Evolutionary conservation across 345 rosid species (phyloP), one percentile per base, ranked within the genome.

Genomic region (Salix purpurea): DNA sequence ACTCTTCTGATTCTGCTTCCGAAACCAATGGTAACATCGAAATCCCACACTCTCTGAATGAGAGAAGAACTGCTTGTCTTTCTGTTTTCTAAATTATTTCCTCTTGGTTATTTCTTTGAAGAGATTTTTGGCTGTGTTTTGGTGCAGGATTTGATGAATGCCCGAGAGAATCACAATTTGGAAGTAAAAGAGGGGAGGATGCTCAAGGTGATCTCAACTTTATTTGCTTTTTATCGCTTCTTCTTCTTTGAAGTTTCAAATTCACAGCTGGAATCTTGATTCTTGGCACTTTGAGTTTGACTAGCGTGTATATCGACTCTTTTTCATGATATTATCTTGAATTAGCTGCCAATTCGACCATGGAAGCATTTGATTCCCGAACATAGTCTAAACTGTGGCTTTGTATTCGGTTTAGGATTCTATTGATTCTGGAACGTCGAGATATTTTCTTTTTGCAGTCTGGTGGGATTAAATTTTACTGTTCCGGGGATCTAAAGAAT

Each of bases 1-100:
- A 74, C 3, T 86, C 65, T 42, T 67, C 67, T 16, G 86, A 75
- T 65, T 82, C 78, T 30, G 84, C 82, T 80, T 84, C 93, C 81
- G 92, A 90, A 34, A 62, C 67, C 24, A 86, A 86, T 77, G 90
- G 92, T 88, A n/a, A 19, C 73, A 62, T 7, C 24, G 16, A 58
- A 58, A 58, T 9, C 12, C 28, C 64, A 11, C 24, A 58, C 28
- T 58, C 28, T 9, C 14, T 3, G 24, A 56, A 58, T n/a, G 64
- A 9, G 64, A 58, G 10, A n/a, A 23, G 15, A 58, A 23, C 24
- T 58, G 14, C 14, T 42, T 42, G 46, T 42, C 46, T 40, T 40
- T 40, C 46, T 40, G 46, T 40, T 40, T 40, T 40, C 46, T 40
- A 40, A 40, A 40, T 40, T 40, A 40, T 40, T 40, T 40, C 4